Base-by-base conservation (phyloP, 1,284 basidiomycete genomes). In the Fomitopsis palustris region DNA sequence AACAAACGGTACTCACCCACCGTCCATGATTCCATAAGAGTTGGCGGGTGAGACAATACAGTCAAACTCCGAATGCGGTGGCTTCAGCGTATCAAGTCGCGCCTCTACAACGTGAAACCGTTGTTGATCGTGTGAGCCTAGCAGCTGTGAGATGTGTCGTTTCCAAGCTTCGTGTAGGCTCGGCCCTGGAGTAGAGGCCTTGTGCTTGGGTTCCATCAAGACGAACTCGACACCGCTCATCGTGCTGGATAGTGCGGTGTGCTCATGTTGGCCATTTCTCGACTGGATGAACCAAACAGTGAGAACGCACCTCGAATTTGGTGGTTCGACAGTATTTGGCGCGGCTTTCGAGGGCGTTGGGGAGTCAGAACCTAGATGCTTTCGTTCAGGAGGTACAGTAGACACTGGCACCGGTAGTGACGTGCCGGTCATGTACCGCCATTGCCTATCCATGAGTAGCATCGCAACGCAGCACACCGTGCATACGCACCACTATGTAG, bases 11-110 rank as follows among this genome's bases (percentile, higher is more conserved):
- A 38, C 54, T 55, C 12, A 61, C 55, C 55, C 37, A n/a, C 57
- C 59, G 23, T 59, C 61, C 49, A 55, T 57, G 39, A 59, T 56
- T 38, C 58, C 56, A 31, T 62, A 62, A 17, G 55, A 57, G 43
- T 53, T 59, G 21, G 58, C 58, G 41, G 61, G 59, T 17, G 60
- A 59, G 43, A 61, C 35, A 33, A 62, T 47, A 53, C 53, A 63
- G 54, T 61, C 43, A 53, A 61, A 59, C 53, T 54, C 33, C 14
- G 60, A 56, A 19, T 56, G 25, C 9, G 60, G 57, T 9, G 60
- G 60, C 31, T 56, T 51, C 14, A 62, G 57, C 17, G 58, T 31
- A 14, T 47, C 29, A 1, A 62, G 45, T 12, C 27, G 56, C 19
- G 54, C 55, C 43, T 58, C 42, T 17, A 62, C 51, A 35, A 62